Percentiles rank a stretch among this genome's conserved stretches.
phyloP scores from a whole-genome alignment of 2,329 filamentous ascomycete species.

The Phialocephala subalpina region DNA sequence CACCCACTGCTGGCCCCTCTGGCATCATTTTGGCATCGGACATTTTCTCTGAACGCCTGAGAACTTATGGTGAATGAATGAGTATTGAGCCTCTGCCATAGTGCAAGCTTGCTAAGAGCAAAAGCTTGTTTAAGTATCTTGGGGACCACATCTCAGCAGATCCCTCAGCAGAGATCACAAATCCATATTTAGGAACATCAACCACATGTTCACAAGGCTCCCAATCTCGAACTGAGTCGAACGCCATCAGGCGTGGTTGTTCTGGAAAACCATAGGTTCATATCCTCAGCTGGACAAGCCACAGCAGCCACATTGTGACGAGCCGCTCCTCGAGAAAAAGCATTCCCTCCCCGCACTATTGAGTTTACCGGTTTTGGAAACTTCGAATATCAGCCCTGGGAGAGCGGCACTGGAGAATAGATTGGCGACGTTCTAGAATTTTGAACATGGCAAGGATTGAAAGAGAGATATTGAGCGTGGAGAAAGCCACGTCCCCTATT shows the following conservation, averaged over 20 bases:
- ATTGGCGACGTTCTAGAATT: too few relatives aligned
- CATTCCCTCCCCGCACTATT: not conserved
- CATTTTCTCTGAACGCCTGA: not conserved
- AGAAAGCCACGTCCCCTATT: too few relatives aligned
- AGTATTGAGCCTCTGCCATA: not conserved
- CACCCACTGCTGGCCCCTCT: not conserved
- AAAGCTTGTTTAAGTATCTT: not conserved
- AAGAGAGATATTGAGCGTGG: too few relatives aligned
- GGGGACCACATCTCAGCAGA: not conserved
- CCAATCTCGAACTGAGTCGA: not conserved
- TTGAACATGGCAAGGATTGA: too few relatives aligned
- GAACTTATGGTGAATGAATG: not conserved
- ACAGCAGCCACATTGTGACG: not conserved
- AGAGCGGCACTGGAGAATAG: too few relatives aligned
- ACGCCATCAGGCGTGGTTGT: not conserved
- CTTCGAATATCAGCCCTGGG: not conserved
- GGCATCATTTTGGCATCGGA: not conserved
- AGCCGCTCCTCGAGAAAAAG: not conserved
- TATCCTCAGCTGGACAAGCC: not conserved
- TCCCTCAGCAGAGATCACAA: not conserved
- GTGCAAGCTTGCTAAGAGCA: not conserved
- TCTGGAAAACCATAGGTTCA: not conserved
- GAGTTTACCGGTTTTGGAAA: not conserved
- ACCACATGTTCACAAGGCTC: not conserved
- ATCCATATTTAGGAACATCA: not conserved